These are phyloP conservation scores for Trichoderma guizhouense DNA, from an alignment of 2,329 filamentous ascomycete species.

Conservation along the genomic window DNA sequence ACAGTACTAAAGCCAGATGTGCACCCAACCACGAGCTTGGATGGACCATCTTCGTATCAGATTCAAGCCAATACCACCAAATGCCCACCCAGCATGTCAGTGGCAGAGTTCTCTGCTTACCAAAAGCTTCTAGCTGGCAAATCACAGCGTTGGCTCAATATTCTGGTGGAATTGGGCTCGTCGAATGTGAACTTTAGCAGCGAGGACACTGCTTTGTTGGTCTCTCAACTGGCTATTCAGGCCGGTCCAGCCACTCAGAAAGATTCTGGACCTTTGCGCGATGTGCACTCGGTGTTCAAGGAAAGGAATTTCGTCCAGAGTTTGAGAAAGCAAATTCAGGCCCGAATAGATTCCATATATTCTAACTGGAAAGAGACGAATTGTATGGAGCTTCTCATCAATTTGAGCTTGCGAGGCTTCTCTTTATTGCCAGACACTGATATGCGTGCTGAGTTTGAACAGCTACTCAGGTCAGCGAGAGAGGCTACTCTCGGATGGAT, in stretches of 20 bases:
- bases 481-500: slow-evolving; percentile 50
- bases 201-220: slow-evolving; percentile 41
- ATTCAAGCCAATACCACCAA: slow-evolving; percentile 47
- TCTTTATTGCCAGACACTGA: neutral
- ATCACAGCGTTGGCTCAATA: slow-evolving; percentile 46
- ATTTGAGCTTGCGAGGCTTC: slow-evolving; percentile 43
- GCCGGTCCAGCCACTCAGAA: slow-evolving; percentile 43
- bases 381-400: slow-evolving; percentile 57
- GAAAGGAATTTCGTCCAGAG: slow-evolving; percentile 48
- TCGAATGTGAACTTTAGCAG: slow-evolving; percentile 54
- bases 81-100: slow-evolving; percentile 45
- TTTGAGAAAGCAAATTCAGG: slow-evolving; percentile 46
- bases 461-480: slow-evolving; percentile 42
- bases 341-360: slow-evolving; percentile 42
- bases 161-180: slow-evolving; percentile 49
- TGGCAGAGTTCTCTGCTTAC: slow-evolving; percentile 53
- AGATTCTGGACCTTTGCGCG: slow-evolving; percentile 34
- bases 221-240: slow-evolving; percentile 53
- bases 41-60: slow-evolving; percentile 45
- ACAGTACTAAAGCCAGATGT: neutral
- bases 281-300: slow-evolving; percentile 46
- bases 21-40: neutral
- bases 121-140: slow-evolving; percentile 46
- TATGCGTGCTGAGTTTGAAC: slow-evolving; percentile 22
- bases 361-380: slow-evolving; percentile 58